These are phyloP conservation scores for Boletus sp. DNA, from an alignment of 768 basidiomycete genomes.

Conservation along the genomic window DNA sequence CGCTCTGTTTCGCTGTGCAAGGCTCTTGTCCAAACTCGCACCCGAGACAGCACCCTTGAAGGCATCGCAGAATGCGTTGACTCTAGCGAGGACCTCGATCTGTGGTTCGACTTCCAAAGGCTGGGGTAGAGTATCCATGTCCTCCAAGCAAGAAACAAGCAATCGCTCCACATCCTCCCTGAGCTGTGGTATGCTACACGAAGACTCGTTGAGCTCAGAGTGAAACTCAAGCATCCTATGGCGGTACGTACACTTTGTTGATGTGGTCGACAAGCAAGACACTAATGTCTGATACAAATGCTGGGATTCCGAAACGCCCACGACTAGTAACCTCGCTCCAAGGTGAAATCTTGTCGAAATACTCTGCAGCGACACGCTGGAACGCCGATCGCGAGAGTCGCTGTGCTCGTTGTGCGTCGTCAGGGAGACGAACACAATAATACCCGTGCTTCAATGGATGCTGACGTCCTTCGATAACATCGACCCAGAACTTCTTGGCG, in stretches of 20 bases:
- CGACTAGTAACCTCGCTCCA: conserved; percentile 50
- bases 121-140: conserved; percentile 41
- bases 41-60: conserved; percentile 35
- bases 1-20: conserved; percentile 36
- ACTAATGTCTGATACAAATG: conserved; percentile 52
- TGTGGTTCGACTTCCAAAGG: conserved; percentile 38
- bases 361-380: conserved; percentile 37
- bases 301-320: conserved; percentile 50
- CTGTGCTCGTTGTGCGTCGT: conserved; percentile 49
- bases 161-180: conserved; percentile 37
- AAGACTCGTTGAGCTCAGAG: background rate
- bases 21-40: conserved; percentile 29
- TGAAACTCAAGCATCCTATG: background rate
- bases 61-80: conserved; percentile 44
- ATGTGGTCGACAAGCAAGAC: conserved; percentile 51
- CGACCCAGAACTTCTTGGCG: conserved; percentile 44
- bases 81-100: conserved; percentile 42
- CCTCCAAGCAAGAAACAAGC: conserved; percentile 33
- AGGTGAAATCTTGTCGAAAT: conserved; percentile 46
- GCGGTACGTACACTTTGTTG: conserved; percentile 43
- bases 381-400: conserved; percentile 36
- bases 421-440: conserved; percentile 62
- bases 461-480: conserved; percentile 45
- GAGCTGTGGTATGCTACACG: conserved; percentile 47
- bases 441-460: conserved; percentile 55